Evolutionary conservation across 495 filamentous ascomycete genomes (phyloP), one percentile per base, ranked within the genome.

Genomic region (Aspergillus cristatus): DNA sequence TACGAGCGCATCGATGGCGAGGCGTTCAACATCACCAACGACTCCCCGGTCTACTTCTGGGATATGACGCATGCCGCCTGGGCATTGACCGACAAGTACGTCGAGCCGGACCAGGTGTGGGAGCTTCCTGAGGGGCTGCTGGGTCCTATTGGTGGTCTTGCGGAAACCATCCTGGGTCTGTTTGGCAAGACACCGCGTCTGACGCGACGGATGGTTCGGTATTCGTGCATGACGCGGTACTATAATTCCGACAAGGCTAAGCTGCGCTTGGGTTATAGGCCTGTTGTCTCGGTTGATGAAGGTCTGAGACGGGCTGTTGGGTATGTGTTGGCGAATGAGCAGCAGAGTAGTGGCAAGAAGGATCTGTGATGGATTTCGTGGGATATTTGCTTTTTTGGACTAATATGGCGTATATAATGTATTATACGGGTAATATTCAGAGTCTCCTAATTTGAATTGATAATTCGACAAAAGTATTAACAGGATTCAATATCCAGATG

Each of bases 1-100:
- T 63, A 79, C 52, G 86, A 93, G 61, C 71, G 70, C 18, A 85
- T 95, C 10, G 91, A 96, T 53, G 91, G 91, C 28, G 88, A 97
- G 58, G 82, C 83, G 15, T 98, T 97, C 74, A 76, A 95, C 57
- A 81, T 98, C 59, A 97, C 91, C 42, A 97, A 98, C 58, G 89
- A 84, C 52, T 68, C 72, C 37, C 91, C 91, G 1, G 69, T 94
- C 15, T 94, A 94, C 54, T 98, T 98, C 71, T 98, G 90, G 90
- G 93, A 98, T 54, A 82, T 90, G 50, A 73, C 79, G 25, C 79
- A 85, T 28, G 71, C 75, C 28, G 72, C 90, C 20, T 97, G 88
- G 87, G 72, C 68, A 5, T 67, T 78, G n/a, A 78, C 76, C 10
- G 78, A 79, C 26, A 73, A 72, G n/a, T 58, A 69, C 24, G 65